Evolutionary conservation across 2,329 filamentous ascomycete species (phyloP).

Genomic region (Fusarium duplospermum): DNA sequence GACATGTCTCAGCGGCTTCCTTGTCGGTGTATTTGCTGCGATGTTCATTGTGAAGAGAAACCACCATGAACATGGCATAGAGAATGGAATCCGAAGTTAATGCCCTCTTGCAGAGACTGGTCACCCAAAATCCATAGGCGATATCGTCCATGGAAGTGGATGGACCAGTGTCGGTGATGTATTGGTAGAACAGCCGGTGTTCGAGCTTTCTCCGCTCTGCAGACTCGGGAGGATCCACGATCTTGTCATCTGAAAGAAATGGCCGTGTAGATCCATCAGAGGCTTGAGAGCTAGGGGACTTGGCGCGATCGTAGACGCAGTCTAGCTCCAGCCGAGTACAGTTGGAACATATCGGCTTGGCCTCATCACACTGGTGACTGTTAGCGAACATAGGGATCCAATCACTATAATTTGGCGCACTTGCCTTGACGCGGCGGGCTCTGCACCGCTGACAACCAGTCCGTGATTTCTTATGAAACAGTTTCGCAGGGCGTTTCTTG

Average conservation of each 20-base stretch:
- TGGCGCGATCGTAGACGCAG: constrained; percentile 33
- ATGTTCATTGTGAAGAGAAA: constrained; percentile 30
- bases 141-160: constrained; percentile 22
- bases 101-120: constrained; percentile 19
- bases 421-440: constrained; percentile 37
- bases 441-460: constrained; percentile 40
- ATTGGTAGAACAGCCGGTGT: constrained; percentile 36
- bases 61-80: constrained; percentile 28
- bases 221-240: constrained; percentile 21
- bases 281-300: not conserved
- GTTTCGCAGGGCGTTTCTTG: constrained; percentile 21
- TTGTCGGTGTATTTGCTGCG: not conserved
- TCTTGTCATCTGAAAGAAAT: not conserved
- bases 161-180: constrained; percentile 25
- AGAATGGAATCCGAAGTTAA: constrained; percentile 33
- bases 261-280: not conserved
- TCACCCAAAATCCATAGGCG: constrained; percentile 20
- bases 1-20: constrained; percentile 2
- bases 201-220: constrained; percentile 33
- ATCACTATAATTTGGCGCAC: not conserved
- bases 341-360: constrained; percentile 36
- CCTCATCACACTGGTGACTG: constrained; percentile 31
- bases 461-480: constrained; percentile 42
- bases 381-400: not conserved
- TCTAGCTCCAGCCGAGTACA: constrained; percentile 28